Conservation (phyloP, 1,284 basidiomycete species). For the Cutaneotrichosporon sp. region DNA sequence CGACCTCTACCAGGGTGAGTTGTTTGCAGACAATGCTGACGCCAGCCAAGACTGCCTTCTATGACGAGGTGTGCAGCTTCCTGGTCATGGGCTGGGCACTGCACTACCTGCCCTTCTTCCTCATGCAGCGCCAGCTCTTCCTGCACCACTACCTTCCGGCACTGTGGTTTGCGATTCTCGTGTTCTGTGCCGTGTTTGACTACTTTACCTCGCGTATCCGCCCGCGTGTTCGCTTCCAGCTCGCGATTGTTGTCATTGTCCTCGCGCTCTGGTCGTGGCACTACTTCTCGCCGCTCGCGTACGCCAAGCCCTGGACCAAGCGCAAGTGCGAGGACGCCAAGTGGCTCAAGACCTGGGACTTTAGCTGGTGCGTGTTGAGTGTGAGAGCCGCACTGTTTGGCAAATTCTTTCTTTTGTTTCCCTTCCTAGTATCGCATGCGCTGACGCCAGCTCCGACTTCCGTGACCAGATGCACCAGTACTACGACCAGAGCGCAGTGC, state of each 20-base stretch:
- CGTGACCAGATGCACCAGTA: conserved; percentile 43
- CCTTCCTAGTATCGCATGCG: not conserved
- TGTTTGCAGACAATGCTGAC: conserved; percentile 16
- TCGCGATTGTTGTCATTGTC: conserved; percentile 69
- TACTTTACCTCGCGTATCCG: conserved; percentile 74
- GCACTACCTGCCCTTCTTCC: conserved; percentile 94
- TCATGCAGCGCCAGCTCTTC: conserved; percentile 95
- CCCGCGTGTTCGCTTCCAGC: conserved; percentile 73
- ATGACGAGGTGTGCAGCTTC: conserved; percentile 87
- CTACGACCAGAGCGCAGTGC: conserved; percentile 18
- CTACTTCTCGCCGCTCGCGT: conserved; percentile 78
- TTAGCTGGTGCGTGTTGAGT: conserved; percentile 68
- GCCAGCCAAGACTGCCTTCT: conserved; percentile 81
- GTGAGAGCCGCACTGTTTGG: too few species aligned
- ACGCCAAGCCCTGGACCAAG: conserved; percentile 86
- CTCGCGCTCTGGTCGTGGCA: conserved; percentile 75
- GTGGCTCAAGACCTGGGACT: conserved; percentile 94
- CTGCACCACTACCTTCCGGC: conserved; percentile 96
- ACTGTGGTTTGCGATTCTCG: conserved; percentile 86
- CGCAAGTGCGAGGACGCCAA: conserved; percentile 71
- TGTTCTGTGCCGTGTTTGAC: conserved; percentile 79
- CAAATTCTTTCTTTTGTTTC: too few species aligned
- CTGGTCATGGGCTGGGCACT: conserved; percentile 89
- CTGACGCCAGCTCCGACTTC: conserved; percentile 41
- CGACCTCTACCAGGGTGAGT: conserved; percentile 86